phyloP scores from a whole-genome alignment of 495 filamentous ascomycete genomes.

The Penicillium pancosmium region DNA sequence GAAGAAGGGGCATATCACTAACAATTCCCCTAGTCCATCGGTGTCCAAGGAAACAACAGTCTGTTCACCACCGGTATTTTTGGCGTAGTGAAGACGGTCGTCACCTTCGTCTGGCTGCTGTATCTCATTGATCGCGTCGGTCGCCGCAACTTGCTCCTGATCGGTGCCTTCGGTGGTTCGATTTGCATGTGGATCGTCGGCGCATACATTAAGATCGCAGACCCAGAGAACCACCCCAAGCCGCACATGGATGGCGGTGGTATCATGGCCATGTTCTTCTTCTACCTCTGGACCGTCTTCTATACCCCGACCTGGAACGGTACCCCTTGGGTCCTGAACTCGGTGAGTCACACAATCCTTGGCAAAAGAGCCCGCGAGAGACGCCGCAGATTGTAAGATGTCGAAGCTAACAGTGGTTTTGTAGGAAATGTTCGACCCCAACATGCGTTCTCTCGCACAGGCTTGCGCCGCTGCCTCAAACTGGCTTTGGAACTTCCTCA shows the following conservation, averaged over 20 bases:
- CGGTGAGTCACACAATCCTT: conserved; percentile 31
- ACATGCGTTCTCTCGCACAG: conserved; percentile 67
- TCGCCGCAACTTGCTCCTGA: conserved; percentile 68
- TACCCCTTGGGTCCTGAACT: conserved; percentile 68
- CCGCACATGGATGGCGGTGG: conserved; percentile 54
- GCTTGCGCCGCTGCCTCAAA: conserved; percentile 68
- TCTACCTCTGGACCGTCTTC: conserved; percentile 79
- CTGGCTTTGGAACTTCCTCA: conserved; percentile 78
- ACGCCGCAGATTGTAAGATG: background rate
- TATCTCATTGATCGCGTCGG: conserved; percentile 75
- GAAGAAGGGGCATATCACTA: background rate
- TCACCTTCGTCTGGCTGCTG: conserved; percentile 66
- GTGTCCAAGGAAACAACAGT: conserved; percentile 52
- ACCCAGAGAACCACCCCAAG: conserved; percentile 41
- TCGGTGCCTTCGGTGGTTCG: conserved; percentile 70
- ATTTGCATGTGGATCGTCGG: conserved; percentile 78
- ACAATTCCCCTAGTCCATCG: conserved; percentile 46
- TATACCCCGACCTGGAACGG: conserved; percentile 80
- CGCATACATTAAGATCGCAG: conserved; percentile 64
- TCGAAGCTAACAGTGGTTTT: conserved; percentile 2
- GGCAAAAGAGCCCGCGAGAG: background rate
- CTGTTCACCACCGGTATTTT: conserved; percentile 59
- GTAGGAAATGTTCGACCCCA: conserved; percentile 61
- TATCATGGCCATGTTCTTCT: conserved; percentile 75
- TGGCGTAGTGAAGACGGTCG: conserved; percentile 56